Conservation (phyloP, 768 basidiomycete species). For the Pholiota molesta region DNA sequence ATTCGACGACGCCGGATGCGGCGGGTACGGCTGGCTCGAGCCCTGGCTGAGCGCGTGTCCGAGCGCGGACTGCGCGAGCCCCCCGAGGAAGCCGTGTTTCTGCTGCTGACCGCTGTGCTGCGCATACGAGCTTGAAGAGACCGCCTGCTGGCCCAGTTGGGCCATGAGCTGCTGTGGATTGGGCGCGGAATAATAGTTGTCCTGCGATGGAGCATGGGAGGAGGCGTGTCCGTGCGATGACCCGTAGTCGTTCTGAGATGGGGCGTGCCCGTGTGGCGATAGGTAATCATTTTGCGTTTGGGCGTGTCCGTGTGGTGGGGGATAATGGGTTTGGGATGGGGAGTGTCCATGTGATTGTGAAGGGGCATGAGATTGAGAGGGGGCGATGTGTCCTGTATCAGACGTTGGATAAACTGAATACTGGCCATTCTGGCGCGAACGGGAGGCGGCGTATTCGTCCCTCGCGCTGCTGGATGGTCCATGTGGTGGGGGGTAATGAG, state of each 20-base stretch:
- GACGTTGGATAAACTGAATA: not conserved
- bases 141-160: not conserved
- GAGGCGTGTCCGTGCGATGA: not conserved
- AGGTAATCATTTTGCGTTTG: not conserved
- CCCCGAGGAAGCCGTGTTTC: not conserved
- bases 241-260: not conserved
- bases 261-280: not conserved
- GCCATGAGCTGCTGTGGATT: not conserved
- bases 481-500: not conserved
- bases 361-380: not conserved
- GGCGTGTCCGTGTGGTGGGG: not conserved
- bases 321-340: not conserved
- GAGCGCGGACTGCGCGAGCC: not conserved
- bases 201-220: not conserved
- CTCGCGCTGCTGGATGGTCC: not conserved
- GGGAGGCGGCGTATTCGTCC: too few relatives aligned
- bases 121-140: not conserved
- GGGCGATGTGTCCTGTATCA: not conserved
- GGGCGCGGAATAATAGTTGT: not conserved
- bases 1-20: not conserved
- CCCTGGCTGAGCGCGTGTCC: not conserved
- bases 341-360: not conserved
- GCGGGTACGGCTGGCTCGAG: not conserved
- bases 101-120: not conserved
- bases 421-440: not conserved